Evolutionary conservation across 306 rosid species (phyloP).

Genomic region (Phaseolus lunatus): DNA sequence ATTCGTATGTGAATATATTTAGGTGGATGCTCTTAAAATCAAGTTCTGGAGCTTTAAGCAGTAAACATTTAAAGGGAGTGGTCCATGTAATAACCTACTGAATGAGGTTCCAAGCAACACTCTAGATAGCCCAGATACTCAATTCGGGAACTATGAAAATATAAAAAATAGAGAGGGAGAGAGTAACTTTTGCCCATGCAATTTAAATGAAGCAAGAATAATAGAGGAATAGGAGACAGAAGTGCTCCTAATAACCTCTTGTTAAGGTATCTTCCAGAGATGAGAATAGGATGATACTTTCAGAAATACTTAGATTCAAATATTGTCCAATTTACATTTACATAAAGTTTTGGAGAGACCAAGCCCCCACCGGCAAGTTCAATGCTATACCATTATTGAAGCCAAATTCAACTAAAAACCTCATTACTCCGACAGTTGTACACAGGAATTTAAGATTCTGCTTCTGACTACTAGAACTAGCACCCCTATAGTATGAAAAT

Average conservation of each 20-base stretch:
- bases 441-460: background rate
- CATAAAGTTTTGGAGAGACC: background rate
- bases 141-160: background rate
- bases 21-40: background rate
- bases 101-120: background rate
- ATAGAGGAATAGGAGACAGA: background rate
- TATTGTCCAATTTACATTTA: background rate
- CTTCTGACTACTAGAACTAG: background rate
- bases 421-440: constrained; percentile 14
- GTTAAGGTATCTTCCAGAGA: constrained; percentile 10
- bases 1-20: background rate
- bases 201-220: background rate
- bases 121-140: background rate
- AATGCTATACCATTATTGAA: constrained; percentile 1
- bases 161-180: background rate
- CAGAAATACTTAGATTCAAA: background rate
- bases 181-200: background rate
- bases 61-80: background rate
- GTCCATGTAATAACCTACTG: background rate
- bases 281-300: constrained; percentile 6
- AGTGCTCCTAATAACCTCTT: background rate
- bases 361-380: background rate
- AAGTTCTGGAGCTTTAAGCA: background rate
- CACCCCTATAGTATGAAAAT: background rate
- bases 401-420: constrained; percentile 28